A percentile compares a stretch with the other conserved stretches of the same genome.
phyloP scores from a whole-genome alignment of 257 asterid species.

The Ehretia macrophylla region DNA sequence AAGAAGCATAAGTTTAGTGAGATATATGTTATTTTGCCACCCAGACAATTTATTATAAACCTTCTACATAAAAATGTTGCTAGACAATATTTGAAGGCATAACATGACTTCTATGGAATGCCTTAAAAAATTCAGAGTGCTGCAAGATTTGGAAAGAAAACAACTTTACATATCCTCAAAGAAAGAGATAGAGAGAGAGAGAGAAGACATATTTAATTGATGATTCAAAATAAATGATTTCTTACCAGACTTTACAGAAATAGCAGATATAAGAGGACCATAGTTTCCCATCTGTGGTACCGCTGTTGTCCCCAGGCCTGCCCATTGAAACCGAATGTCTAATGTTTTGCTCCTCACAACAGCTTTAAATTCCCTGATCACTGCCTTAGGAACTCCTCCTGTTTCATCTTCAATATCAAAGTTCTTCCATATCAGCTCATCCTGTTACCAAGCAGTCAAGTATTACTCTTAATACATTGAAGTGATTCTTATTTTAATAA shows the following conservation, averaged over 20 bases:
- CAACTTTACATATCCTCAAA: no score
- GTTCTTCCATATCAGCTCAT: constrained; percentile 31
- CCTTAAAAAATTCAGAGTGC: no score
- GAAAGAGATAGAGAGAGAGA: no score
- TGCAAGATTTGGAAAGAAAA: no score
- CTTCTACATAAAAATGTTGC: background rate
- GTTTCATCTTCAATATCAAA: constrained; percentile 43
- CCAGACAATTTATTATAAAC: background rate
- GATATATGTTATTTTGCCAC: background rate
- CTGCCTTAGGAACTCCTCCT: constrained; percentile 35
- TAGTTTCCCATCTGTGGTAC: constrained; percentile 42
- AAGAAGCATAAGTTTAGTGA: constrained; percentile 6
- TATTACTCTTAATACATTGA: background rate
- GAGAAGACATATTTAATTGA: background rate
- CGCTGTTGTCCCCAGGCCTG: constrained; percentile 53
- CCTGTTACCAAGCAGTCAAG: constrained; percentile 25
- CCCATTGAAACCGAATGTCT: constrained; percentile 41
- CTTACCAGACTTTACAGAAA: constrained; percentile 51
- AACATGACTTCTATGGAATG: background rate
- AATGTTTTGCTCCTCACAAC: constrained; percentile 28
- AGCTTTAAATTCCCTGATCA: constrained; percentile 17
- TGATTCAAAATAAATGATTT: background rate
- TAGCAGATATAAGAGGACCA: constrained; percentile 63
- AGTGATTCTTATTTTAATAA: background rate
- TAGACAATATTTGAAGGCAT: no score